Base-by-base conservation (phyloP, 805 yeast species). In the Candida argentea region DNA sequence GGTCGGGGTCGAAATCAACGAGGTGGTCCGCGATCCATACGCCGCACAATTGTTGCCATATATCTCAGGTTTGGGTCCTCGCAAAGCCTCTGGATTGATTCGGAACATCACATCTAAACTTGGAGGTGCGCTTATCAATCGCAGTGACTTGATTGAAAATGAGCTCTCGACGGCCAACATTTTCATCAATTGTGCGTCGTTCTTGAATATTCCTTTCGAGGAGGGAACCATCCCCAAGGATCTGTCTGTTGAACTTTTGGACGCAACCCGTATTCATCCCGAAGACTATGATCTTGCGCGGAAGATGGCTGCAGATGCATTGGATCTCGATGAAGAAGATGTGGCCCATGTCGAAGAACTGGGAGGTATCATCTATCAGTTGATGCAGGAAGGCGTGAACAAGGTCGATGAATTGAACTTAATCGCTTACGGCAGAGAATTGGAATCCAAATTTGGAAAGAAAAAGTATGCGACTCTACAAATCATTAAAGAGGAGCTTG, bases 241-340 rank as follows among this genome's bases (percentile, higher is more conserved):
- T 33, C 59, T 72, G n/a, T 74, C 76, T 16, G 70, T 79, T 20
- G 96, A 89, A 45, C 64, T 80, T 24, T 66, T 91, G 40, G 99
- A 91, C 52, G 87, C 91, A 28, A 91, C 98, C 0, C 73, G 98
- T 58, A 86, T 91, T 26, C 99, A 91, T 45, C 97, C 97, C 5
- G 97, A 91, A 55, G 99, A 91, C 57, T 91, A 91, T 51, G 94
- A 84, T 38, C 66, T 91, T 41, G 97, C 96, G 3, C 73, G 91
- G 28, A 91, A 91, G 52, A 91, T 91, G 87, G 97, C 96, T 5
- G 91, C 95, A 2, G 98, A 91, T 61, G 97, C 98, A 2, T 67
- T 91, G 39, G 98, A 89, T 50, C 69, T 87, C 38, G 95, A 86
- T 43, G 98, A 93, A 44, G 97, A 89, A 52, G 95, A 86, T 39